phyloP scores from a whole-genome alignment of 2,329 filamentous ascomycete genomes.

The Emmonsiellopsis sp. region DNA sequence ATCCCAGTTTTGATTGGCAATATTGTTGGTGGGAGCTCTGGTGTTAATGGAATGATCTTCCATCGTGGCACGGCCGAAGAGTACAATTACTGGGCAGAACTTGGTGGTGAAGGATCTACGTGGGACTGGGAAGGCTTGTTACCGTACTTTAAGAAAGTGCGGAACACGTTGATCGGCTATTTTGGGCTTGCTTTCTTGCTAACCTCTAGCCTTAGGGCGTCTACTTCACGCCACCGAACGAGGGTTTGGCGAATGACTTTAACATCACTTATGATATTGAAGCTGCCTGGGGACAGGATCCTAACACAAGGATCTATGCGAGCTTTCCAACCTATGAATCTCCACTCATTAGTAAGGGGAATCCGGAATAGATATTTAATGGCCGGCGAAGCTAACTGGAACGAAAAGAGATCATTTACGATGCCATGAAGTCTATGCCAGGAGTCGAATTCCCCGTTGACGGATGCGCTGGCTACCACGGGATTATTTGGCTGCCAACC shows the following conservation, averaged over 20 bases:
- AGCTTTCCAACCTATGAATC: background rate
- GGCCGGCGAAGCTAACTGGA: background rate
- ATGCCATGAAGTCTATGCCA: background rate
- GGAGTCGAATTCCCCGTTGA: background rate
- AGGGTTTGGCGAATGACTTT: background rate
- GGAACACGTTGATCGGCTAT: background rate
- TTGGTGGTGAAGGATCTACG: slow-evolving; percentile 19
- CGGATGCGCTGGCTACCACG: background rate
- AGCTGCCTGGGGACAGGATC: background rate
- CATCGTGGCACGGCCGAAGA: slow-evolving; percentile 22
- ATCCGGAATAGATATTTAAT: background rate
- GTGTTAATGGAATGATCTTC: slow-evolving; percentile 24
- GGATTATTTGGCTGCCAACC: background rate
- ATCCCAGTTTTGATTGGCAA: slow-evolving; percentile 21
- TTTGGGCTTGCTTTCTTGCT: background rate
- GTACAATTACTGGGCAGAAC: slow-evolving; percentile 27
- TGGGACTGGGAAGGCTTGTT: slow-evolving; percentile 2
- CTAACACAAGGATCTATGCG: background rate
- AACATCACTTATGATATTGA: background rate
- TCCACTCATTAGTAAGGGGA: background rate
- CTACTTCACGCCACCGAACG: background rate
- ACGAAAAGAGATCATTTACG: background rate
- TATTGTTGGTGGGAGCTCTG: slow-evolving; percentile 33
- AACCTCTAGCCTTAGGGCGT: background rate
- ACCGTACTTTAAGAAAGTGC: background rate